A percentile compares a stretch with the other conserved stretches of the same genome.
phyloP scores from a whole-genome alignment of 2,329 filamentous ascomycete species.

The Sporothrix humicola region DNA sequence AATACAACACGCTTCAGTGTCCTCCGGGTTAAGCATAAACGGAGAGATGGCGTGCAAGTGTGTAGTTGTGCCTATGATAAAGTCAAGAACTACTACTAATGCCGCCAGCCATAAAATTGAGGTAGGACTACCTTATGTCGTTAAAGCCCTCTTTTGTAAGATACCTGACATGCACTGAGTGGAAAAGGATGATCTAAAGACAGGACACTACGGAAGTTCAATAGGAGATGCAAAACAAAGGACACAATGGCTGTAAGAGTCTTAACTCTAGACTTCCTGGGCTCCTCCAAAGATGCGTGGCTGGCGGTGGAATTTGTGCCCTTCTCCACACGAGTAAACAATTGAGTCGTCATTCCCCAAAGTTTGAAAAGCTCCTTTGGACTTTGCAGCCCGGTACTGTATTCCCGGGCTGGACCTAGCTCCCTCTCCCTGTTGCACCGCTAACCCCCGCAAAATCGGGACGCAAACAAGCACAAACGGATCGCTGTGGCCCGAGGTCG shows the following conservation, averaged over 20 bases:
- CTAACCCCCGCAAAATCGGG: constrained; percentile 15
- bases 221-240: background rate
- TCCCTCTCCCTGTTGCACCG: background rate
- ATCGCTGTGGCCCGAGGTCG: constrained; percentile 3
- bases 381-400: background rate
- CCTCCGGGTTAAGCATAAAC: no score
- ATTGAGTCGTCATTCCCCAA: background rate
- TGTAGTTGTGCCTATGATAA: no score
- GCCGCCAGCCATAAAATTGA: no score
- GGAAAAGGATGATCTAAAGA: no score
- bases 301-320: background rate
- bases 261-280: background rate
- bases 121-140: no score
- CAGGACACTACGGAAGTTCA: background rate
- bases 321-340: background rate
- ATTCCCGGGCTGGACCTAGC: constrained; percentile 12
- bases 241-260: background rate
- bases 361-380: no score
- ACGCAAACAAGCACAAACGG: background rate
- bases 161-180: no score
- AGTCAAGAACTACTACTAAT: no score
- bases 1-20: no score
- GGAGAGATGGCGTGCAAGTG: no score
- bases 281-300: no score
- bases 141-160: no score